Percentiles rank a stretch among this genome's conserved stretches.
These are phyloP conservation scores for Yamadazyma taylorii DNA, from an alignment of 1,139 yeast genomes.

Conservation along the genomic window DNA sequence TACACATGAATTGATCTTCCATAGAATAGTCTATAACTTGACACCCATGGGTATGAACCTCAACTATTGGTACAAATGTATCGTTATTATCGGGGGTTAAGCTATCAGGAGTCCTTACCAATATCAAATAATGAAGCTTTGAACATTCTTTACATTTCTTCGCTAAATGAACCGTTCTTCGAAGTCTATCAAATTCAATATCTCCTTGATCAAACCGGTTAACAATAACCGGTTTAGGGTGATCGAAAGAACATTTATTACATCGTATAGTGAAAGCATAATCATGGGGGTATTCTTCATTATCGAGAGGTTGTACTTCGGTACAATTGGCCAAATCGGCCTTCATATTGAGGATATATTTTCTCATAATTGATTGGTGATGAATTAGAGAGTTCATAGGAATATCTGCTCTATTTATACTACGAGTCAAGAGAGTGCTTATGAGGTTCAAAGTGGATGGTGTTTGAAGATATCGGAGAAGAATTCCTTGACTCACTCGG, in stretches of 20 bases:
- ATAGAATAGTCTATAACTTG: constrained; percentile 66
- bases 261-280: constrained; percentile 72
- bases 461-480: too few relatives aligned
- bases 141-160: constrained; percentile 69
- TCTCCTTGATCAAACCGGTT: constrained; percentile 58
- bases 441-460: too few relatives aligned
- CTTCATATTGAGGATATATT: constrained; percentile 38
- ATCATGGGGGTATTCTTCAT: constrained; percentile 61
- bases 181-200: constrained; percentile 50
- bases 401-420: neutral
- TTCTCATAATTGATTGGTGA: constrained; percentile 11
- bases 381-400: neutral
- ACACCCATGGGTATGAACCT: constrained; percentile 80
- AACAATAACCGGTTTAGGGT: constrained; percentile 68
- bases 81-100: constrained; percentile 23
- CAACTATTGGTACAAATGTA: constrained; percentile 40
- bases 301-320: constrained; percentile 59
- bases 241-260: constrained; percentile 74
- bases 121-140: constrained; percentile 10
- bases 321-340: constrained; percentile 67
- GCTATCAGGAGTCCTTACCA: constrained; percentile 21
- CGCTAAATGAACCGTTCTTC: constrained; percentile 77
- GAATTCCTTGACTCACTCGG: too few relatives aligned
- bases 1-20: constrained; percentile 63
- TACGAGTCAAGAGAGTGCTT: too few relatives aligned